A percentile compares a stretch with the other conserved stretches of the same genome.
phyloP scores from a whole-genome alignment of 2,329 filamentous ascomycete genomes.

The Arthrobotrys pseudoclavata region DNA sequence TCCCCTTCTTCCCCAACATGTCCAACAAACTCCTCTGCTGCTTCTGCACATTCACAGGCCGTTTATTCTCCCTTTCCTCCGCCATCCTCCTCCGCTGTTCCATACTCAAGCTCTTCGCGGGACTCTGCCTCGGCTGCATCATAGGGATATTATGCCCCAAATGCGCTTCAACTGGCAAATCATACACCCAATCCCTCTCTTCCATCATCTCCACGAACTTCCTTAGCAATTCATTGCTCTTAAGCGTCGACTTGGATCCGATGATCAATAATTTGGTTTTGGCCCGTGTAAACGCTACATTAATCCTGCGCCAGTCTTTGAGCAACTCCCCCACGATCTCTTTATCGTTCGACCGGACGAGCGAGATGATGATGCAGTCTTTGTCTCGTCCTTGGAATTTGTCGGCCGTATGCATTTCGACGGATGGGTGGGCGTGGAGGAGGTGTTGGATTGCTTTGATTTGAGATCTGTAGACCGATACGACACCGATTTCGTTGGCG shows the following conservation, averaged over 20 bases:
- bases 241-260: slow-evolving; percentile 84
- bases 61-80: slow-evolving; percentile 62
- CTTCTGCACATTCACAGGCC: slow-evolving; percentile 55
- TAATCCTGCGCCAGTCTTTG: slow-evolving; percentile 91
- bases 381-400: slow-evolving; percentile 98
- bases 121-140: slow-evolving; percentile 68
- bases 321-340: slow-evolving; percentile 89
- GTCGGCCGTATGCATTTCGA: slow-evolving; percentile 97
- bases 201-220: slow-evolving; percentile 84
- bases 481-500: slow-evolving; percentile 85
- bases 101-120: slow-evolving; percentile 44
- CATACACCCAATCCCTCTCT: slow-evolving; percentile 80
- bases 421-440: slow-evolving; percentile 71
- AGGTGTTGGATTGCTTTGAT: slow-evolving; percentile 82
- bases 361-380: slow-evolving; percentile 86
- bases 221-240: slow-evolving; percentile 78
- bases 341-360: slow-evolving; percentile 87
- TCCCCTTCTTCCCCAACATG: slow-evolving; percentile 60
- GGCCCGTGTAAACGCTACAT: slow-evolving; percentile 93
- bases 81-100: slow-evolving; percentile 62
- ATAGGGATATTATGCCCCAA: slow-evolving; percentile 73
- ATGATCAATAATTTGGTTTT: slow-evolving; percentile 91
- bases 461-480: slow-evolving; percentile 96
- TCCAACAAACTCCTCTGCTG: slow-evolving; percentile 46
- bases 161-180: slow-evolving; percentile 78